Conservation (phyloP, 768 basidiomycete species). For the Tricholoma saponaceum region DNA sequence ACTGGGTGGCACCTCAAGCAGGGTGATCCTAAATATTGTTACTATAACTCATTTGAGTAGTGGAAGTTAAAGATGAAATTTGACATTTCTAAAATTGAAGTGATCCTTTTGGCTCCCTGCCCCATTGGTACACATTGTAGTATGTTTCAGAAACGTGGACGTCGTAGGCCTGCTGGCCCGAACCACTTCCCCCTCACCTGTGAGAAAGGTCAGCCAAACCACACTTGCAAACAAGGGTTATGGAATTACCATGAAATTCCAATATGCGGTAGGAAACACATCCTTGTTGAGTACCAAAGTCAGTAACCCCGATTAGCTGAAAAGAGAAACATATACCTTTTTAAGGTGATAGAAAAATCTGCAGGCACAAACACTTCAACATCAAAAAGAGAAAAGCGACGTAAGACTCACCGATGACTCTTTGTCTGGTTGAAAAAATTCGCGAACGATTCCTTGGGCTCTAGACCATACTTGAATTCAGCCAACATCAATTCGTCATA, state of each 20-base stretch:
- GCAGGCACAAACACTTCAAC: neutral
- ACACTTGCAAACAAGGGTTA: neutral
- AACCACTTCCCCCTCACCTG: conserved; percentile 45
- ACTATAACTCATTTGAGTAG: too few species aligned
- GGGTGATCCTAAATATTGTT: too few species aligned
- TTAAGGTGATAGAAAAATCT: conserved; percentile 87
- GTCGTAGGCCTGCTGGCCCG: conserved; percentile 29
- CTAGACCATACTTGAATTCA: conserved; percentile 91
- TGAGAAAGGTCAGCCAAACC: conserved; percentile 6
- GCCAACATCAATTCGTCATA: conserved; percentile 83
- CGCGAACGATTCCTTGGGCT: conserved; percentile 84
- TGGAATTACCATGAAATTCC: conserved; percentile 60
- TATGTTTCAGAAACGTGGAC: conserved; percentile 25
- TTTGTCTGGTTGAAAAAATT: conserved; percentile 68
- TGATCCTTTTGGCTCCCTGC: too few species aligned
- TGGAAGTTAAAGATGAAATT: too few species aligned
- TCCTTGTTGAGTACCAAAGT: conserved; percentile 30
- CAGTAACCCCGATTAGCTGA: conserved; percentile 1
- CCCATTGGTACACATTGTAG: too few species aligned
- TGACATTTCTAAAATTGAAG: too few species aligned
- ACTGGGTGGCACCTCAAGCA: too few species aligned
- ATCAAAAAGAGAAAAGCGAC: neutral
- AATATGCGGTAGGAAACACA: conserved; percentile 74
- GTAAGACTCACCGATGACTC: conserved; percentile 56
- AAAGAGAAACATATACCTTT: conserved; percentile 42